phyloP scores from a whole-genome alignment of 164 flowering plant species.

The Magnolia changhungtana region DNA sequence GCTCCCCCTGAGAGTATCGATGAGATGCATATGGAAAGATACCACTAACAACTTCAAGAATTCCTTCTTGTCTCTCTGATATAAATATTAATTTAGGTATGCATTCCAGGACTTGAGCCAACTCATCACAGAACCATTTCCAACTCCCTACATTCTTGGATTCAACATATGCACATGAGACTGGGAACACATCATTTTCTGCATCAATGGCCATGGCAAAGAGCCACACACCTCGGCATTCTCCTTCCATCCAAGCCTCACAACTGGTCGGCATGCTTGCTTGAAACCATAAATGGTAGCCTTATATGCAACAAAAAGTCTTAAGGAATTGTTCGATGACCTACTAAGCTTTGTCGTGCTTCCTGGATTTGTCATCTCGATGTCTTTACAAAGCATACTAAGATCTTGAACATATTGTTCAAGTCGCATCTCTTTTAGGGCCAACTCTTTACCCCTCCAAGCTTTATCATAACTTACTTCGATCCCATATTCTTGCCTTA shows the following conservation, averaged over 20 bases:
- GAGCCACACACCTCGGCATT: not conserved
- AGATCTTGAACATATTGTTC: not conserved
- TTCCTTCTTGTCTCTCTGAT: not conserved
- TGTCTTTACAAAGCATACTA: not conserved
- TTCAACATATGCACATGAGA: not conserved
- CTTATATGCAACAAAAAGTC: not conserved
- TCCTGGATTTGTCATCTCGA: not conserved
- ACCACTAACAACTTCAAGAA: not conserved
- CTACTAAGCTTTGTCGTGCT: not conserved
- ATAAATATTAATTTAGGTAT: not conserved
- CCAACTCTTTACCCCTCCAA: not conserved
- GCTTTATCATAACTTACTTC: not conserved
- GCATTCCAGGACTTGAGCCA: not conserved
- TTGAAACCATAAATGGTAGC: not conserved
- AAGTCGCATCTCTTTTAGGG: not conserved
- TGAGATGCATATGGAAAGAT: not conserved
- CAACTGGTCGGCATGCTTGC: not conserved
- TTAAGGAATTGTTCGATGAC: not conserved
- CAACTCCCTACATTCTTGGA: not conserved
- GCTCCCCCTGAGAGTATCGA: not conserved
- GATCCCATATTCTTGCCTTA: not conserved
- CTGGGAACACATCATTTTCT: not conserved
- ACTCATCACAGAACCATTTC: conserved; percentile 1
- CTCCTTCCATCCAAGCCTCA: not conserved
- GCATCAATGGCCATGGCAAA: not conserved